Conservation (phyloP, 805 yeast genomes). For the Schwanniomyces pseudopolymorphus region DNA sequence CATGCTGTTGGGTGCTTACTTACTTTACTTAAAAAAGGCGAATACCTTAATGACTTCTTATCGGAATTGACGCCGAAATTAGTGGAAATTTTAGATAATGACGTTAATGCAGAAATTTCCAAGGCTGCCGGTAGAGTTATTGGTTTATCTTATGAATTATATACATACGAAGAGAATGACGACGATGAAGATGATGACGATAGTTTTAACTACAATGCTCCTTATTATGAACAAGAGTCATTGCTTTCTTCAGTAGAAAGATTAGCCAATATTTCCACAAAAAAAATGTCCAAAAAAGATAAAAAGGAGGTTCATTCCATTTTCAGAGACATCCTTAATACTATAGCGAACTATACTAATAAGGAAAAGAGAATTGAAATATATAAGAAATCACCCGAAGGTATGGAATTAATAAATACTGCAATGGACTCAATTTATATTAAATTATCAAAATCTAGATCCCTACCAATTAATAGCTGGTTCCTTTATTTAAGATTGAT, state of each 20-base stretch:
- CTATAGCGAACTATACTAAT: conserved; percentile 43
- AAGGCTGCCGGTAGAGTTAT: conserved; percentile 56
- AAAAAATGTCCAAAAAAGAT: conserved; percentile 60
- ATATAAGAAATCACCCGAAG: conserved; percentile 34
- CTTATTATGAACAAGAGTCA: conserved; percentile 54
- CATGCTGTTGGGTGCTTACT: conserved; percentile 48
- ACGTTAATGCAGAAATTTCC: conserved; percentile 43
- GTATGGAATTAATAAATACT: conserved; percentile 29
- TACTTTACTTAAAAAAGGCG: conserved; percentile 44
- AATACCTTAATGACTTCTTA: conserved; percentile 40
- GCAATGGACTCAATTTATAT: conserved; percentile 38
- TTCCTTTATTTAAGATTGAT: conserved; percentile 47
- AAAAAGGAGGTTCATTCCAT: conserved; percentile 59
- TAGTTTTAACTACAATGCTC: conserved; percentile 46
- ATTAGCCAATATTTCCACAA: conserved; percentile 52
- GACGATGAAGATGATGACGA: conserved; percentile 36
- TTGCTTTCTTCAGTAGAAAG: conserved; percentile 39
- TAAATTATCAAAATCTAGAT: conserved; percentile 44
- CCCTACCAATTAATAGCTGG: conserved; percentile 52
- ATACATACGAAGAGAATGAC: conserved; percentile 42
- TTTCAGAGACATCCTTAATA: conserved; percentile 55
- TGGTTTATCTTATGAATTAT: conserved; percentile 57
- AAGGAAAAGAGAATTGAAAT: conserved; percentile 32
- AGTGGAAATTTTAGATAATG: conserved; percentile 43
- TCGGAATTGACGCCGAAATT: conserved; percentile 39